Conservation (phyloP, 2,329 filamentous ascomycete species). For the Xylariaceae sp. region DNA sequence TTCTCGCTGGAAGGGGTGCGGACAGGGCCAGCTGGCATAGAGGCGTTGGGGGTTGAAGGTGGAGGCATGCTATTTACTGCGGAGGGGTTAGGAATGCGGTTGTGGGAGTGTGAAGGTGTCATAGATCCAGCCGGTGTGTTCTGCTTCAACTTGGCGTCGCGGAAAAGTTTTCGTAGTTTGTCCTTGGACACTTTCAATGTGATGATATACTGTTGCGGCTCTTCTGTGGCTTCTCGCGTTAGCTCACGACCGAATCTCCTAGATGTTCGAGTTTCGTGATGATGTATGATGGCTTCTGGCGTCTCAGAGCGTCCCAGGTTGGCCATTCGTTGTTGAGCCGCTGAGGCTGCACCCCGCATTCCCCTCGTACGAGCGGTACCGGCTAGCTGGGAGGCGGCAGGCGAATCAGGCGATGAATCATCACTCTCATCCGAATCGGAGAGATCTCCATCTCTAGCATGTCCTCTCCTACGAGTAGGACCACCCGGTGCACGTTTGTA, state of each 20-base stretch:
- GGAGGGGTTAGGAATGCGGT: constrained; percentile 42
- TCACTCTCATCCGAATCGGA: constrained; percentile 93
- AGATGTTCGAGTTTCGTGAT: constrained; percentile 69
- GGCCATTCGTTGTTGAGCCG: constrained; percentile 83
- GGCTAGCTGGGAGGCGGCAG: constrained; percentile 66
- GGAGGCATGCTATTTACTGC: constrained; percentile 35
- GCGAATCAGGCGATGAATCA: constrained; percentile 82
- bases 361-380: constrained; percentile 83
- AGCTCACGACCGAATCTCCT: constrained; percentile 55
- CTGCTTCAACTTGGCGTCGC: constrained; percentile 45
- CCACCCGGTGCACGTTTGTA: constrained; percentile 70
- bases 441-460: constrained; percentile 62
- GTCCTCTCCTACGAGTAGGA: constrained; percentile 51
- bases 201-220: constrained; percentile 65
- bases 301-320: constrained; percentile 81
- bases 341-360: constrained; percentile 83
- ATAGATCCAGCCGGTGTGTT: constrained; percentile 39
- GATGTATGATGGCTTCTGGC: constrained; percentile 69
- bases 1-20: constrained; percentile 21
- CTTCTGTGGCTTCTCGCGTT: constrained; percentile 76
- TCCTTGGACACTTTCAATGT: constrained; percentile 70
- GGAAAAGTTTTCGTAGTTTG: constrained; percentile 64
- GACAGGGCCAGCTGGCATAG: constrained; percentile 19
- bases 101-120: constrained; percentile 44
- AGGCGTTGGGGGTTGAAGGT: constrained; percentile 31